Percentiles rank a stretch among this genome's conserved stretches.
Conservation (phyloP, 305 asterid species). For the Solanum chacoense region DNA sequence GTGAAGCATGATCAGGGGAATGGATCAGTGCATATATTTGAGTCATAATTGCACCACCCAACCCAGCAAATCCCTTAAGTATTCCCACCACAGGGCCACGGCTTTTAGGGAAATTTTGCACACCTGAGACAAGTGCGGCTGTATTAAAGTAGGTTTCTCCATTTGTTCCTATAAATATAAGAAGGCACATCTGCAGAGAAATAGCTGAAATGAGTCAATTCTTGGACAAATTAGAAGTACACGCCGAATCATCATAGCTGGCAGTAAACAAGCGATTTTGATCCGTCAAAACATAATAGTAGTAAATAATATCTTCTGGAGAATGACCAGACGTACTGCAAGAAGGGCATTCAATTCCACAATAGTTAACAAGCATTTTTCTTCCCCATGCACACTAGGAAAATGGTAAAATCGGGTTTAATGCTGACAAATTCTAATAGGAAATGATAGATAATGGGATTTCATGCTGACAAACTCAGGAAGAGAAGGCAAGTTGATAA, state of each 20-base stretch:
- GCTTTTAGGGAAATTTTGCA: conserved; percentile 44
- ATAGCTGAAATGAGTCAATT: neutral
- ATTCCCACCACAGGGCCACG: conserved; percentile 48
- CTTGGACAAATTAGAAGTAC: neutral
- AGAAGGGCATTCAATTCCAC: neutral
- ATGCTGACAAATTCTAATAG: neutral
- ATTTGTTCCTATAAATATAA: conserved; percentile 44
- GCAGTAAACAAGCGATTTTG: neutral
- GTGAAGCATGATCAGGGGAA: conserved; percentile 44
- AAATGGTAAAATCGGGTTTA: neutral
- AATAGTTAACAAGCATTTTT: neutral
- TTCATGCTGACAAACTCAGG: too few relatives aligned
- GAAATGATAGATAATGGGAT: neutral
- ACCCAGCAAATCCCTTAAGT: conserved; percentile 47
- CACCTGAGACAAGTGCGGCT: conserved; percentile 41
- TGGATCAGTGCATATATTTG: conserved; percentile 37
- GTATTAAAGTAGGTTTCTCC: conserved; percentile 51
- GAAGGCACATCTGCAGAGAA: conserved; percentile 34
- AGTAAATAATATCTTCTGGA: neutral
- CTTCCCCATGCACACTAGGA: neutral
- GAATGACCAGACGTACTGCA: neutral
- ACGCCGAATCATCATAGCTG: neutral
- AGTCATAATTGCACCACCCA: conserved; percentile 44
- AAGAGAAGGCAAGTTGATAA: neutral
- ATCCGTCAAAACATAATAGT: neutral